Evolutionary conservation across 805 yeast species (phyloP).

Genomic region (Yamadazyma olivae): DNA sequence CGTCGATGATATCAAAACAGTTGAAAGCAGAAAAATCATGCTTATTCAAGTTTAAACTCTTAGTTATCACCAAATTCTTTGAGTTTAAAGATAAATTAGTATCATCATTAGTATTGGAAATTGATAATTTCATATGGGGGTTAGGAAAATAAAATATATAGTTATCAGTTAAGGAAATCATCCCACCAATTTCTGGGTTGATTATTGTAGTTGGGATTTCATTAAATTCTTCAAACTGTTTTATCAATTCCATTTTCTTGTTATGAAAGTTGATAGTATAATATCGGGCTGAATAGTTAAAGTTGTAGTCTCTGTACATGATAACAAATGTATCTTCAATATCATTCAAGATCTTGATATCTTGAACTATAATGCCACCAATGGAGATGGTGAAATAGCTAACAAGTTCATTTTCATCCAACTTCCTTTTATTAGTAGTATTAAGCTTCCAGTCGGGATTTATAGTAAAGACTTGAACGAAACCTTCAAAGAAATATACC

Average conservation of each 20-base stretch:
- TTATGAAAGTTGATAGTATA: constrained; percentile 16
- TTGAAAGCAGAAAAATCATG: constrained; percentile 9
- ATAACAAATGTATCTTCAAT: constrained; percentile 12
- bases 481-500: constrained; percentile 20
- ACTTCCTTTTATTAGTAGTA: constrained; percentile 7
- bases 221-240: constrained; percentile 27
- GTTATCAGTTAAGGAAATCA: constrained; percentile 23
- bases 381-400: constrained; percentile 9
- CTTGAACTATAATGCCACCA: constrained; percentile 11
- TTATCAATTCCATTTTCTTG: constrained; percentile 9
- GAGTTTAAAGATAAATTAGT: constrained; percentile 10
- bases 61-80: constrained; percentile 17
- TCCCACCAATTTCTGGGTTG: constrained; percentile 21
- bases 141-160: constrained; percentile 28
- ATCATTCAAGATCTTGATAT: constrained; percentile 8
- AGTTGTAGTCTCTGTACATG: constrained; percentile 32
- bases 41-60: constrained; percentile 9
- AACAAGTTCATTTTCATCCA: constrained; percentile 8
- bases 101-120: constrained; percentile 10
- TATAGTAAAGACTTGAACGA: constrained; percentile 13
- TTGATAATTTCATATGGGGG: constrained; percentile 11
- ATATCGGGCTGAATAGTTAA: constrained; percentile 27
- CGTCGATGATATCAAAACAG: constrained; percentile 21
- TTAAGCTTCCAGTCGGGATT: constrained; percentile 10
- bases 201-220: constrained; percentile 26